Conservation (phyloP, 164 flowering plant genomes). For the Tinospora cordifolia region DNA sequence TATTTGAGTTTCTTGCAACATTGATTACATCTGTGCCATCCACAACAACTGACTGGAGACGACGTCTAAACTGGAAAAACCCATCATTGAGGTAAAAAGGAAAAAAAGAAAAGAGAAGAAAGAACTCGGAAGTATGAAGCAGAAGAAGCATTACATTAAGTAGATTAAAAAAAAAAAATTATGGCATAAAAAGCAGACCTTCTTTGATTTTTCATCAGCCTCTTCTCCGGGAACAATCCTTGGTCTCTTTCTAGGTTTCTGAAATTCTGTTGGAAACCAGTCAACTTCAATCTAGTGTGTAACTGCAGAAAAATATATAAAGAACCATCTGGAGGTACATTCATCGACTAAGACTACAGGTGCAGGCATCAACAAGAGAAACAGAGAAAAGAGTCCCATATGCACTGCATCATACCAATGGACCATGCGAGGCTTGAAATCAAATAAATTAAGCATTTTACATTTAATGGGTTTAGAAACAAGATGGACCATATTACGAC, state of each 20-base stretch:
- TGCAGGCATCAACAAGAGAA: background rate
- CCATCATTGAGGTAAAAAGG: background rate
- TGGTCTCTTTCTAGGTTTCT: conserved; percentile 65
- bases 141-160: background rate
- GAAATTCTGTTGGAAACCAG: conserved; percentile 34
- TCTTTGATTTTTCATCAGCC: conserved; percentile 68
- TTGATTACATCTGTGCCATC: conserved; percentile 63
- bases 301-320: background rate
- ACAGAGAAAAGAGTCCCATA: background rate
- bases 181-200: conserved; percentile 34
- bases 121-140: background rate
- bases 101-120: too few species aligned
- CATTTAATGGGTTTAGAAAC: too few species aligned
- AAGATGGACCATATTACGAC: background rate
- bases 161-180: background rate
- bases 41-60: conserved; percentile 54
- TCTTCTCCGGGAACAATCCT: conserved; percentile 53
- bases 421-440: background rate
- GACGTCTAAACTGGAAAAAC: conserved; percentile 49
- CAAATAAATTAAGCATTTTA: background rate
- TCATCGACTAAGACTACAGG: background rate
- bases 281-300: background rate
- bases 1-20: conserved; percentile 44
- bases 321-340: background rate
- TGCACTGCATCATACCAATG: background rate